Evolutionary conservation across 345 rosid species (phyloP).

Genomic region (Acer saccharum): DNA sequence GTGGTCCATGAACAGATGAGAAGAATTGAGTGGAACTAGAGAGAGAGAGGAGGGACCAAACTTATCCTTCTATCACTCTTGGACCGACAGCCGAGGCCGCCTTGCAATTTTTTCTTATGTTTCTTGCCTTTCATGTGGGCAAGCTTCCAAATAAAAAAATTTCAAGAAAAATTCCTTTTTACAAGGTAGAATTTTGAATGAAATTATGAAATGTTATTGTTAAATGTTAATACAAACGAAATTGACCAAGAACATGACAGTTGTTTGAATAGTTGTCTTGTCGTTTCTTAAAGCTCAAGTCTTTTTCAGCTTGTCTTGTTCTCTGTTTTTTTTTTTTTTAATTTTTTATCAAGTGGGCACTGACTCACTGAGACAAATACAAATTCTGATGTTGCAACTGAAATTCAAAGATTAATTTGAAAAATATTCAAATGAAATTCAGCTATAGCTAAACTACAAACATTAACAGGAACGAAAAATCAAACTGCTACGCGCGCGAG

Average conservation of each 20-base stretch:
- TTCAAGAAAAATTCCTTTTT: not conserved
- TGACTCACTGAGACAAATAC: too few relatives aligned
- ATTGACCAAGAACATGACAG: constrained; percentile 24
- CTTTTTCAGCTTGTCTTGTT: constrained; percentile 28
- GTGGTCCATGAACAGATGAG: constrained; percentile 15
- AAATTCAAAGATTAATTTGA: not conserved
- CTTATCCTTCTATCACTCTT: not conserved
- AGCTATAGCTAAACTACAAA: not conserved
- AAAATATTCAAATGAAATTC: not conserved
- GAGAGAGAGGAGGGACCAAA: constrained; percentile 1
- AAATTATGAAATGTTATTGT: not conserved
- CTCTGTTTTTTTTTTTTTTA: constrained; percentile 6
- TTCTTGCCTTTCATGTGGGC: not conserved
- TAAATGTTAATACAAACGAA: constrained; percentile 3
- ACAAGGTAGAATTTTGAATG: not conserved
- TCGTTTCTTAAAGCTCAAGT: constrained; percentile 20
- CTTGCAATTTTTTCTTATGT: not conserved
- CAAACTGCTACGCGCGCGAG: too few relatives aligned
- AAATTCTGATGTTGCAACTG: not conserved
- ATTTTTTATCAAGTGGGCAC: constrained; percentile 10
- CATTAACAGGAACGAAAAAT: not conserved
- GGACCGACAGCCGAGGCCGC: not conserved
- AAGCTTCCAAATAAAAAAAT: too few relatives aligned
- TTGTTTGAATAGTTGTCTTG: not conserved
- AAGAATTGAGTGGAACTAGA: not conserved